Evolutionary conservation across 306 rosid species (phyloP).

Genomic region (Cicer chorassanicum): DNA sequence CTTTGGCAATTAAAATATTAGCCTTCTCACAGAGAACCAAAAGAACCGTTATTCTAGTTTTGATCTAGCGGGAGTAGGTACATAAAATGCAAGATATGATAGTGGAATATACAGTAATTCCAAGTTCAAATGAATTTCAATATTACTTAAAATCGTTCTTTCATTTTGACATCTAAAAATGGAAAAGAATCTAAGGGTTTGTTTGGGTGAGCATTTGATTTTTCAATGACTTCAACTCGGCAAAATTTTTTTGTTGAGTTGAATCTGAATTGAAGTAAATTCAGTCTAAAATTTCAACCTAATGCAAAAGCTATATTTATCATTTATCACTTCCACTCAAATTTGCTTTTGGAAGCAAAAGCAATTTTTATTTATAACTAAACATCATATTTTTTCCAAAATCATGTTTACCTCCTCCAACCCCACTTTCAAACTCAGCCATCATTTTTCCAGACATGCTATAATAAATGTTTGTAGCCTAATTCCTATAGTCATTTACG

Average conservation of each 20-base stretch:
- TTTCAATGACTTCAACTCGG: neutral
- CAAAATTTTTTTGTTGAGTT: neutral
- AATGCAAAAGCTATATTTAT: neutral
- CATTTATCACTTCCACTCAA: neutral
- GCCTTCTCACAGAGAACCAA: neutral
- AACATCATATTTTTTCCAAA: neutral
- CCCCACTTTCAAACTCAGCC: neutral
- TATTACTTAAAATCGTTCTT: neutral
- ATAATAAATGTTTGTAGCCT: neutral
- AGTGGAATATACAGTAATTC: conserved; percentile 15
- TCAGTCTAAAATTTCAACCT: neutral
- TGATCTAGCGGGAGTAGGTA: conserved; percentile 1
- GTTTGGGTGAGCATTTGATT: too few species aligned
- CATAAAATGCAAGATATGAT: conserved; percentile 26
- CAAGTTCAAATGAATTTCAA: neutral
- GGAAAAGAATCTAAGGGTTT: too few species aligned
- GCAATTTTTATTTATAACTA: neutral
- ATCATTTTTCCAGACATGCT: neutral
- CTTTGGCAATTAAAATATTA: neutral
- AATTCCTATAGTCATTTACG: neutral
- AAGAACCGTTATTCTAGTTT: neutral
- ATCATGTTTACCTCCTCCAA: neutral
- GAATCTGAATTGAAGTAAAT: neutral
- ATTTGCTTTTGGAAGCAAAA: neutral
- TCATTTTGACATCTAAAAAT: neutral